Conservation (phyloP, 1,284 basidiomycete genomes). For the Ustilago xerochloae region DNA sequence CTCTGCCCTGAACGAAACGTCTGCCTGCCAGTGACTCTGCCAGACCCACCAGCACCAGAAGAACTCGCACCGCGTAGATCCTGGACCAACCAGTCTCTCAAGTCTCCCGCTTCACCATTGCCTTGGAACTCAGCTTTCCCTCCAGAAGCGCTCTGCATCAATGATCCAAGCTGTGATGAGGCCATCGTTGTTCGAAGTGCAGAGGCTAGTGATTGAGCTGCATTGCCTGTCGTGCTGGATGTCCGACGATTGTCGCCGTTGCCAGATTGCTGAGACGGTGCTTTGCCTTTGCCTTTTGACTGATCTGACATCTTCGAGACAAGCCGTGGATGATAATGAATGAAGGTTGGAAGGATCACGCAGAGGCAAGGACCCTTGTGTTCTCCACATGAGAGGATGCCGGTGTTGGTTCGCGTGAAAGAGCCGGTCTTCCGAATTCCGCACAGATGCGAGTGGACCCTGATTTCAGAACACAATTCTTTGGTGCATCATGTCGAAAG, state of each 20-base stretch:
- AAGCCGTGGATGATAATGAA: neutral
- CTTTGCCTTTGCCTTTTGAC: constrained; percentile 26
- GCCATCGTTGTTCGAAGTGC: constrained; percentile 28
- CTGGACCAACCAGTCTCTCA: constrained; percentile 29
- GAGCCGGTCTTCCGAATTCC: constrained; percentile 1
- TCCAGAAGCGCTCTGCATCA: constrained; percentile 15
- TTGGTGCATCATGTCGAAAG: neutral
- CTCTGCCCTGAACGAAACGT: neutral
- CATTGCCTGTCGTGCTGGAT: neutral
- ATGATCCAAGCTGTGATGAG: constrained; percentile 26
- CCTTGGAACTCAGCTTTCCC: constrained; percentile 19
- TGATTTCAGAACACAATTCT: neutral
- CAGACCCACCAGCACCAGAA: neutral
- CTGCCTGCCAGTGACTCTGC: neutral
- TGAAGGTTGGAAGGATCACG: neutral
- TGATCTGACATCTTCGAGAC: constrained; percentile 18
- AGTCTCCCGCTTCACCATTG: neutral
- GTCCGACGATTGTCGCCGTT: neutral
- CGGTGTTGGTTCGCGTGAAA: constrained; percentile 23
- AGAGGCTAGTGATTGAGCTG: constrained; percentile 24
- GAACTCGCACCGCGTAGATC: constrained; percentile 18
- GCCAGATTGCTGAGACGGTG: neutral
- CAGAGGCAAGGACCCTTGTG: neutral
- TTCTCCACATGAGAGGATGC: neutral
- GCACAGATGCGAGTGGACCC: too few relatives aligned